Base-by-base conservation (phyloP, 2,329 filamentous ascomycete genomes). In the Fusarium sp. region DNA sequence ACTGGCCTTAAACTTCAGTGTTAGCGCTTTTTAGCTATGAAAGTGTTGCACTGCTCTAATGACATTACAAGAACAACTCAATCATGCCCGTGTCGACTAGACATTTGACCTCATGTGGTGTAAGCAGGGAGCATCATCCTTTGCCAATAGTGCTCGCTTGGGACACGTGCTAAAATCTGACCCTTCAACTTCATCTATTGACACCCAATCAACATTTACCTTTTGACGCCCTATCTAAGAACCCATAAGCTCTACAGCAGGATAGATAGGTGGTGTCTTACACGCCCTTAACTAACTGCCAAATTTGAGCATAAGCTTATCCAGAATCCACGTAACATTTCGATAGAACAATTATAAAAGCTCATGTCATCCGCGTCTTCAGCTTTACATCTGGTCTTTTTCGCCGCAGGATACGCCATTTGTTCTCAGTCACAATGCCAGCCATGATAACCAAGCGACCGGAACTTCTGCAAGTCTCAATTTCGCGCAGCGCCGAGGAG, bases 401-500 rank as follows among this genome's bases (percentile, higher is more conserved):
- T 20, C 2, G 12, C 9, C 3, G 30, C 12, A 15, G 2, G 10
- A 38, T 2, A 15, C 3, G 11, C 3, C 1, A 20, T 16, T 7
- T 28, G 4, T n/a, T 6, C 16, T 4, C 5, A 23, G 2, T 26
- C 11, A 11, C 9, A 11, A 67, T 62, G 62, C 51, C 65, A n/a
- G 40, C 64, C 16, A 68, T 61, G 54, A 15, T 11, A 4, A 13
- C n/a, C 4, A 51, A 50, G 16, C 20, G 23, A 7, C 64, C 54
- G 11, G 59, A 41, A 28, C 64, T 68, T 16, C 20, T 68, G 20
- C 65, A 68, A 23, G 33, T 68, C 26, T 68, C 65, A 23, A 54
- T 68, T 28, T 64, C 65, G 2, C 64, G 64, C 36, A 68, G 64
- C 49, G 20, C 26, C 8, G 41, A 68, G n/a, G 64, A 68, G 46